phyloP scores from a whole-genome alignment of 331 rosid species.

The Telfairia occidentalis region DNA sequence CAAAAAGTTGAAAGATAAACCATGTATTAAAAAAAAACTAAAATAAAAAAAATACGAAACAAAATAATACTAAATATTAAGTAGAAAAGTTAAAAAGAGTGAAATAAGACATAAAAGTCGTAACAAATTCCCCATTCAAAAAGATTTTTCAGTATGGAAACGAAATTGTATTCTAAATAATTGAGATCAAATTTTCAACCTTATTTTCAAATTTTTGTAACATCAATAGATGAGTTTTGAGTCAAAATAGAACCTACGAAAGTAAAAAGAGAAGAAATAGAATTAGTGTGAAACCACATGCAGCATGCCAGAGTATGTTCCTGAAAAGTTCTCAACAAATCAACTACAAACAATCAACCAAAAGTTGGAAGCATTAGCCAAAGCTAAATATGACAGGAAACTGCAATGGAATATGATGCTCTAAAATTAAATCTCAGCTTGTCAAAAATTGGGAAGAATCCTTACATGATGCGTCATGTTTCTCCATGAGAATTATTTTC shows the following conservation, averaged over 20 bases:
- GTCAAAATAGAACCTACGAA: no score
- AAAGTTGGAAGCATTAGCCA: neutral
- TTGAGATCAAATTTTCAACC: neutral
- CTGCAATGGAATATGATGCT: neutral
- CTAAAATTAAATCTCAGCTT: neutral
- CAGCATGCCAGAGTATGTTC: neutral
- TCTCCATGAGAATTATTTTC: constrained; percentile 10
- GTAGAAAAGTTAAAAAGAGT: no score
- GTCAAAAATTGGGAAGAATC: neutral
- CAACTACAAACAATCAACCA: neutral
- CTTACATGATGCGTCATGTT: neutral
- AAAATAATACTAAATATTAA: no score
- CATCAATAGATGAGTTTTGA: neutral
- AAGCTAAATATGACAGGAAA: neutral
- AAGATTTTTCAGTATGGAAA: neutral
- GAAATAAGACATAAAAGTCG: neutral
- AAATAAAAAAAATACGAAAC: no score
- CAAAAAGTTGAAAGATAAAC: no score
- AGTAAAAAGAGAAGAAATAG: no score
- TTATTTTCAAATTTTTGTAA: neutral
- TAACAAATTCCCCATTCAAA: neutral
- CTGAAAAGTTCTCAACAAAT: neutral
- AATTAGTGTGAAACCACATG: neutral
- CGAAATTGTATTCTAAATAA: neutral
- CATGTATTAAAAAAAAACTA: no score